phyloP scores from a whole-genome alignment of 2,329 filamentous ascomycete genomes.

The Pseudofabraea citricarpa region DNA sequence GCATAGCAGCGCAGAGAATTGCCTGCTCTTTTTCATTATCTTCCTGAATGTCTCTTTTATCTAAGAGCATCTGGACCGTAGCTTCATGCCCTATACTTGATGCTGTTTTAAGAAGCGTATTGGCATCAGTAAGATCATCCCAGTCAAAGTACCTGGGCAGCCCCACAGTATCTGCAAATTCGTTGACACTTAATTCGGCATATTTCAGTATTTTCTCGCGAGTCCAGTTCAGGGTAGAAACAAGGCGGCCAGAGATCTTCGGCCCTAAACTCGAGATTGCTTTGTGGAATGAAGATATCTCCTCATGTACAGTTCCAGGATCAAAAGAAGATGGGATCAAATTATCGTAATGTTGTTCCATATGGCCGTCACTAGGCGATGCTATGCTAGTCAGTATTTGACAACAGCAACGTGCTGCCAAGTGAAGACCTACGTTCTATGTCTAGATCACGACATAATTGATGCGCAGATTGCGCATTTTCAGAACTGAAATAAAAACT shows the following conservation, averaged over 20 bases:
- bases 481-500: neutral
- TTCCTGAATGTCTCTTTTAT: neutral
- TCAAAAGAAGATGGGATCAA: neutral
- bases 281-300: neutral
- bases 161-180: neutral
- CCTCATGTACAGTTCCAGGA: neutral
- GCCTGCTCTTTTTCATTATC: neutral
- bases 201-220: neutral
- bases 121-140: neutral
- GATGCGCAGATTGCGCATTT: neutral
- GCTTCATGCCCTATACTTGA: neutral
- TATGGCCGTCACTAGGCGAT: neutral
- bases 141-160: neutral
- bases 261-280: neutral
- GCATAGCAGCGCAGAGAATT: neutral
- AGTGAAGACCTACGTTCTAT: neutral
- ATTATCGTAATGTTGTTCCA: neutral
- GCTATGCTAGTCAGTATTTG: neutral
- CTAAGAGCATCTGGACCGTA: neutral
- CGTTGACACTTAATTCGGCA: neutral
- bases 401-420: no score
- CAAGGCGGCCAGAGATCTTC: neutral
- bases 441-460: neutral
- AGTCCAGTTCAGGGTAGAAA: neutral
- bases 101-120: neutral